A percentile compares a stretch with the other conserved stretches of the same genome.
phyloP scores from a whole-genome alignment of 306 rosid genomes.

The Oxytropis ochrocephala region DNA sequence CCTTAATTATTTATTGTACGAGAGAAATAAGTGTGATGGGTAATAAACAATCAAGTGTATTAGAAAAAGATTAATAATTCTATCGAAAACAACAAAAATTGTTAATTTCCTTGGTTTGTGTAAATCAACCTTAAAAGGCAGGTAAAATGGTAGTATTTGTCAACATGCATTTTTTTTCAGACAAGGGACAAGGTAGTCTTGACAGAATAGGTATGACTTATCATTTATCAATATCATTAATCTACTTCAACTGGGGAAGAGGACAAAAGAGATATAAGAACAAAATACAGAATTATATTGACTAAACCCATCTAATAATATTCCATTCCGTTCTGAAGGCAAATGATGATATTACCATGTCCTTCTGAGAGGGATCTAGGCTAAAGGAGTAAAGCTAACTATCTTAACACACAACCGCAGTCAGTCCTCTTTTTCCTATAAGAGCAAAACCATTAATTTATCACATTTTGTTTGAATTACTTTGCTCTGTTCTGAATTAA shows the following conservation, averaged over 20 bases:
- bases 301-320: neutral
- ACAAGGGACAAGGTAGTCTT: neutral
- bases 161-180: neutral
- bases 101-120: too few relatives aligned
- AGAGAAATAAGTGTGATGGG: too few relatives aligned
- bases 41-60: too few relatives aligned
- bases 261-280: neutral
- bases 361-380: neutral
- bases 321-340: neutral
- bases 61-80: too few relatives aligned
- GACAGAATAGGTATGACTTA: neutral
- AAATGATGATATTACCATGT: neutral
- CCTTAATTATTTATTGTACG: too few relatives aligned
- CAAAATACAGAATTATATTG: neutral
- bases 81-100: too few relatives aligned
- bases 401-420: neutral
- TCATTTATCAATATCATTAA: neutral
- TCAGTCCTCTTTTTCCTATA: neutral
- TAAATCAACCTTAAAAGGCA: too few relatives aligned
- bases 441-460: neutral
- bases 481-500: neutral
- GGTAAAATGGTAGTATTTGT: neutral
- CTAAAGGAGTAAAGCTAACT: neutral
- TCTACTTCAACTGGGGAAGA: neutral
- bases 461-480: neutral